Evolutionary conservation across 2,329 filamentous ascomycete species (phyloP).

Genomic region (Paraphaeosphaeria sporulosa): DNA sequence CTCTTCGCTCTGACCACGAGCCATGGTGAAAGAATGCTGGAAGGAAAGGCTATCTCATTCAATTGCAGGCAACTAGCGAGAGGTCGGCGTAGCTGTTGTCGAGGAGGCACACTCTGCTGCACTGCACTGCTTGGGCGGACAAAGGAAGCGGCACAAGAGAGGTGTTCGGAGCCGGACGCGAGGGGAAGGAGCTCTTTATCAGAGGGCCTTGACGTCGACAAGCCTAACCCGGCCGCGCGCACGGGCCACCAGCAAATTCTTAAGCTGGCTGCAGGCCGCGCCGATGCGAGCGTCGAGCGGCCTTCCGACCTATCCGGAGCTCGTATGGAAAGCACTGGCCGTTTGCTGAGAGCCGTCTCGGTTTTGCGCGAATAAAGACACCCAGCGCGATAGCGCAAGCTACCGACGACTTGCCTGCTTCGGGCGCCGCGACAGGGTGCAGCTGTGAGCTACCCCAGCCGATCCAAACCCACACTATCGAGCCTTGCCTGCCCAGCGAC

Average conservation of each 20-base stretch:
- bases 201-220: conserved; percentile 23
- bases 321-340: background rate
- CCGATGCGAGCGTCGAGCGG: background rate
- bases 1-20: conserved; percentile 36
- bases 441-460: conserved; percentile 12
- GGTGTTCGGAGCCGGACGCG: conserved; percentile 5
- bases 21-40: conserved; percentile 18
- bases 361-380: too few species aligned
- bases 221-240: background rate
- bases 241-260: conserved; percentile 10
- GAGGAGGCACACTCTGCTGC: conserved; percentile 7
- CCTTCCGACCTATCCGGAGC: conserved; percentile 18
- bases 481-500: background rate
- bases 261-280: background rate
- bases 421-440: background rate
- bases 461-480: conserved; percentile 9
- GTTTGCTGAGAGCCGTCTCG: too few species aligned
- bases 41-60: conserved; percentile 11
- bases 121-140: conserved; percentile 12
- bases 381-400: too few species aligned
- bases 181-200: conserved; percentile 22
- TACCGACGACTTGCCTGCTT: too few species aligned
- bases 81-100: background rate
- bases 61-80: conserved; percentile 3
- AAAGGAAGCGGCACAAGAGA: conserved; percentile 15